Evolutionary conservation across 2,329 filamentous ascomycete genomes (phyloP).

Genomic region (Trichocomaceae sp.): DNA sequence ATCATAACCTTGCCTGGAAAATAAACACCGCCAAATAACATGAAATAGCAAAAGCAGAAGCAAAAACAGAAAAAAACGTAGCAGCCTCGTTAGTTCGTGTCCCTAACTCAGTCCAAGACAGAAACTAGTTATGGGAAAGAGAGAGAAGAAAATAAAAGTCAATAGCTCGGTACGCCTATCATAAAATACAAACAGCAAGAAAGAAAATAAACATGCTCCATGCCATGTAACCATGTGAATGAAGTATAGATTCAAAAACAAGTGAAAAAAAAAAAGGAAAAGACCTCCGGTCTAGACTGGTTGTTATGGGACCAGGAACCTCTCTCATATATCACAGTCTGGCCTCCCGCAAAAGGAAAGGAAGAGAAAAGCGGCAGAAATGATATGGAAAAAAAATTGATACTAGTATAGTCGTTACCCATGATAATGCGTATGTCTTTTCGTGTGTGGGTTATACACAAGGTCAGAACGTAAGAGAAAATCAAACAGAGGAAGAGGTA

Average conservation of each 20-base stretch:
- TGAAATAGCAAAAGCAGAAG: not conserved
- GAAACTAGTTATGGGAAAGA: not conserved
- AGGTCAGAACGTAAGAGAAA: conserved; percentile 1
- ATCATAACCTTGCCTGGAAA: not conserved
- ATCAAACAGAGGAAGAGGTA: conserved; percentile 11
- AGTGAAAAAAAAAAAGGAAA: conserved; percentile 17
- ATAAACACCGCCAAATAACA: not conserved
- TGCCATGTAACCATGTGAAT: not conserved
- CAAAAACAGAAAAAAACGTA: not conserved
- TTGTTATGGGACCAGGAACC: not conserved
- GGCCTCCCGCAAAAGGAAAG: conserved; percentile 6
- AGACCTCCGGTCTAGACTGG: conserved; percentile 2
- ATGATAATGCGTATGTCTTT: conserved; percentile 7
- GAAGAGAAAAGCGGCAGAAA: conserved; percentile 3
- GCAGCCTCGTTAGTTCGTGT: not conserved
- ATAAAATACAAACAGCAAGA: conserved; percentile 9
- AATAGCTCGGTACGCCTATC: conserved; percentile 8
- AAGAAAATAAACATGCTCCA: conserved; percentile 26
- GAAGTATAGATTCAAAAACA: too few relatives aligned
- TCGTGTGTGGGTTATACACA: not conserved
- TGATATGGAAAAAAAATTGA: conserved; percentile 3
- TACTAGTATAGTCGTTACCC: conserved; percentile 5
- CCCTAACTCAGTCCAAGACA: not conserved
- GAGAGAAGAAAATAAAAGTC: conserved; percentile 15
- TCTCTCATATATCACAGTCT: conserved; percentile 6